Conservation (phyloP, 805 yeast genomes). For the Komagataella kurtzmanii region DNA sequence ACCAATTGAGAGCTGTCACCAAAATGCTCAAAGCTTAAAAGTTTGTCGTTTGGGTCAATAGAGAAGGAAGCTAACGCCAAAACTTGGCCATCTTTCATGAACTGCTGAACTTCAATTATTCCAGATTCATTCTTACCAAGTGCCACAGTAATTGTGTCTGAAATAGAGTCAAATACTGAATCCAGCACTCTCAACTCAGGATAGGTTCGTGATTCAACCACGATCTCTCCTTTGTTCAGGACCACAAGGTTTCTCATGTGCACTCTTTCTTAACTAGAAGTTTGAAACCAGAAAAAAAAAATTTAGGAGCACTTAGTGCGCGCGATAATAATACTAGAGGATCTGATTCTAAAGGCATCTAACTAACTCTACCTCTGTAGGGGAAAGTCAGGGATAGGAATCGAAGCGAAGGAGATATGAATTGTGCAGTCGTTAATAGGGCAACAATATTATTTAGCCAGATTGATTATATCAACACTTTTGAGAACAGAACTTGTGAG, state of each 20-base stretch:
- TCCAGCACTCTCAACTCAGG: slow-evolving; percentile 49
- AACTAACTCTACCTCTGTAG: not conserved
- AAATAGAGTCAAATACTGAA: slow-evolving; percentile 56
- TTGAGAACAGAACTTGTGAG: slow-evolving; percentile 31
- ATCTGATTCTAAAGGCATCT: not conserved
- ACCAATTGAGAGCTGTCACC: slow-evolving; percentile 55
- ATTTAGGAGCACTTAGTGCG: not conserved
- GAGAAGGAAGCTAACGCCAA: slow-evolving; percentile 50
- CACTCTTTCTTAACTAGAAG: not conserved
- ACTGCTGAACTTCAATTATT: slow-evolving; percentile 64
- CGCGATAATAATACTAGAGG: not conserved
- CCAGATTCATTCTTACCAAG: slow-evolving; percentile 41
- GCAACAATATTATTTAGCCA: not conserved
- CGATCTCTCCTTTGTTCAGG: slow-evolving; percentile 38
- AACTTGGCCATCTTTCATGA: slow-evolving; percentile 47
- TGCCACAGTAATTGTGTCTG: slow-evolving; percentile 59
- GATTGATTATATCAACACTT: slow-evolving; percentile 16
- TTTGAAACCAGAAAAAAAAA: not conserved
- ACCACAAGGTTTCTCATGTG: slow-evolving; percentile 19
- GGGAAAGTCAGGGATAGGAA: not conserved
- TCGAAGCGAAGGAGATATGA: not conserved
- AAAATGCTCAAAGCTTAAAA: slow-evolving; percentile 53
- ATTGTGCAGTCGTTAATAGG: not conserved
- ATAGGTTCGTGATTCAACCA: slow-evolving; percentile 39
- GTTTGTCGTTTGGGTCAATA: slow-evolving; percentile 22